Percentiles rank a stretch among this genome's conserved stretches.
Evolutionary conservation across 2,329 filamentous ascomycete genomes (phyloP).

Genomic region (Stemphylium vesicarium): DNA sequence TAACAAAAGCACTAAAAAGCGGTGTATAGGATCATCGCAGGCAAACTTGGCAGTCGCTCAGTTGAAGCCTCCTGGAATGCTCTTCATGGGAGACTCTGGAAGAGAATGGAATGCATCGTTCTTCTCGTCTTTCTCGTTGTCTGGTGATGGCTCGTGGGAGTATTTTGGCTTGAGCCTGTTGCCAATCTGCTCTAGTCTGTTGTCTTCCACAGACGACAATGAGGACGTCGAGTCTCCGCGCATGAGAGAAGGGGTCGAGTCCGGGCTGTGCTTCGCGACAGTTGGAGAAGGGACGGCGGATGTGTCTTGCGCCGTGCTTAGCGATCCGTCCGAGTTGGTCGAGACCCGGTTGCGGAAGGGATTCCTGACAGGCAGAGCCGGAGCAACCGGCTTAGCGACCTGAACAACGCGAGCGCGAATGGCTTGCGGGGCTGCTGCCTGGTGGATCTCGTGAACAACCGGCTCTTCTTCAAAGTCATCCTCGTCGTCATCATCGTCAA

Average conservation of each 20-base stretch:
- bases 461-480: constrained; percentile 63
- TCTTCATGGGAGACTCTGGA: constrained; percentile 44
- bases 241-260: constrained; percentile 45
- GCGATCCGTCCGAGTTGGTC: constrained; percentile 39
- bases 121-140: constrained; percentile 31
- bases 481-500: constrained; percentile 57
- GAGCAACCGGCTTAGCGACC: constrained; percentile 80
- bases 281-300: constrained; percentile 30
- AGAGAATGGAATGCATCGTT: constrained; percentile 53
- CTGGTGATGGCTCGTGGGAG: constrained; percentile 21
- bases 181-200: constrained; percentile 37
- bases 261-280: constrained; percentile 35
- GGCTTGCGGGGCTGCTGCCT: constrained; percentile 67
- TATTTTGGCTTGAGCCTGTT: constrained; percentile 36
- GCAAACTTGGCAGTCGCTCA: constrained; percentile 1
- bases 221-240: constrained; percentile 44
- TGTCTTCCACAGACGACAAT: constrained; percentile 42
- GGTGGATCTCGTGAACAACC: constrained; percentile 72
- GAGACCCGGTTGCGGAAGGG: constrained; percentile 61
- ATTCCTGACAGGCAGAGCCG: constrained; percentile 78
- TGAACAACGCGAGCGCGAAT: constrained; percentile 82
- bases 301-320: constrained; percentile 27
- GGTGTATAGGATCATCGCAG: neutral
- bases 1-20: neutral
- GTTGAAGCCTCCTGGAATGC: constrained; percentile 42